Conservation (phyloP, 331 rosid genomes). For the Spiraea crenata region DNA sequence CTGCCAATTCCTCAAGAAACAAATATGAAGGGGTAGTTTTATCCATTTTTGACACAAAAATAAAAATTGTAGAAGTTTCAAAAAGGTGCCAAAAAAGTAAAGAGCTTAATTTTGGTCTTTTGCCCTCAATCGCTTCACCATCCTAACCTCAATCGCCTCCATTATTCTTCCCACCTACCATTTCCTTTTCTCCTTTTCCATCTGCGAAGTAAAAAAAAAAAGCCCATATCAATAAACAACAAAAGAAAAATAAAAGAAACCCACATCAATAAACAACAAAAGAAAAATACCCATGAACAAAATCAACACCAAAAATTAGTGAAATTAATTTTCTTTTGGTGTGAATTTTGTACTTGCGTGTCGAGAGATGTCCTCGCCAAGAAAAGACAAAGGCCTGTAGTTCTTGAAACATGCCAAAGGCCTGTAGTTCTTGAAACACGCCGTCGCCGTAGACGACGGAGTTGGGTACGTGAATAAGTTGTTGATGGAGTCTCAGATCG, state of each 20-base stretch:
- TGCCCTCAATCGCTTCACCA: slow-evolving; percentile 54
- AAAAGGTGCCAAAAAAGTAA: too few relatives aligned
- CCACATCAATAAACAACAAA: neutral
- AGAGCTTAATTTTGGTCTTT: too few relatives aligned
- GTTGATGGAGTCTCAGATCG: slow-evolving; percentile 57
- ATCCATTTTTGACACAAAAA: too few relatives aligned
- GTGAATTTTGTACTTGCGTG: too few relatives aligned
- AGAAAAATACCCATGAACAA: neutral
- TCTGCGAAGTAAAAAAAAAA: slow-evolving; percentile 26
- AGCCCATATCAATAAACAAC: too few relatives aligned
- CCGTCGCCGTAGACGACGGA: neutral
- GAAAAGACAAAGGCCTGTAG: too few relatives aligned
- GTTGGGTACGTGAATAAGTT: slow-evolving; percentile 30
- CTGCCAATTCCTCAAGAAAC: too few relatives aligned
- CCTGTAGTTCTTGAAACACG: slow-evolving; percentile 29
- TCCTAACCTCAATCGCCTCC: slow-evolving; percentile 53
- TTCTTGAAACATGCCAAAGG: too few relatives aligned
- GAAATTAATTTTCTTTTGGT: neutral
- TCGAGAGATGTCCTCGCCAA: slow-evolving; percentile 74
- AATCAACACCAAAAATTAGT: neutral
- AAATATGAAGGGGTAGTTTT: too few relatives aligned
- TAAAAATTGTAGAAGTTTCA: too few relatives aligned
- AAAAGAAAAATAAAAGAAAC: too few relatives aligned
- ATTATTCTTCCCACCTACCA: slow-evolving; percentile 51
- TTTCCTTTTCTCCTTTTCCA: slow-evolving; percentile 72